phyloP scores from a whole-genome alignment of 768 basidiomycete genomes.

The Daedalea quercina region DNA sequence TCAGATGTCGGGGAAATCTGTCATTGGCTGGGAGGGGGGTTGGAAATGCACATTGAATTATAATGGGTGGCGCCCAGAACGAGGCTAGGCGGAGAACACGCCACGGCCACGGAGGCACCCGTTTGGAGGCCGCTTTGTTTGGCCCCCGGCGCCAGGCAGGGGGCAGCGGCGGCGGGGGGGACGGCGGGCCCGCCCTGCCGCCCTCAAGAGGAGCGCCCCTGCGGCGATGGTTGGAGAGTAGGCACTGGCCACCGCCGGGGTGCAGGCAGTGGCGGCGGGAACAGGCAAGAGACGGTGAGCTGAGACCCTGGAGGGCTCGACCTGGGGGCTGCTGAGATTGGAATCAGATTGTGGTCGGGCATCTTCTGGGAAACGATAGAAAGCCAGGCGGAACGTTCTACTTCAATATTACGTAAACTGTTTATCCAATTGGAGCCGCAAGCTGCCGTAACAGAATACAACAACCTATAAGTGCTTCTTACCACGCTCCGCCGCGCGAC shows the following conservation, averaged over 20 bases:
- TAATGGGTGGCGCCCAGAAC: constrained; percentile 7
- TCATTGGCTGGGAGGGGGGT: background rate
- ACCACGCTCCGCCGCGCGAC: constrained; percentile 18
- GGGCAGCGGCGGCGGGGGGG: background rate
- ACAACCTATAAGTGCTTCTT: constrained; percentile 22
- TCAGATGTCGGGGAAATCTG: constrained; percentile 15
- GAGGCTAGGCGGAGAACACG: constrained; percentile 8
- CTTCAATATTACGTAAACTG: constrained; percentile 15
- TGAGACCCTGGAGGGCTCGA: too few species aligned
- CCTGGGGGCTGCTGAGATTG: constrained; percentile 8
- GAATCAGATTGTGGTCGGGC: constrained; percentile 12
- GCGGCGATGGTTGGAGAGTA: too few species aligned
- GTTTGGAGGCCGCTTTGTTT: background rate
- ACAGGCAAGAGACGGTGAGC: background rate
- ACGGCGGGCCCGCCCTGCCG: too few species aligned
- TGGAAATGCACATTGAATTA: background rate
- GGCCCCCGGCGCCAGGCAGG: background rate
- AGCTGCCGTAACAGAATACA: constrained; percentile 22
- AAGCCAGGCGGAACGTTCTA: constrained; percentile 13
- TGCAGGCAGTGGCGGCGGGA: background rate
- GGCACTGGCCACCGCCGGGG: too few species aligned
- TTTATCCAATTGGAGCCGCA: constrained; percentile 18
- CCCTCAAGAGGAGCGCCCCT: too few species aligned
- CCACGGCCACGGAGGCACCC: background rate
- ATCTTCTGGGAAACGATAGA: constrained; percentile 12